Base-by-base conservation (phyloP, 2,329 filamentous ascomycete species). In the Ascosphaera apis region DNA sequence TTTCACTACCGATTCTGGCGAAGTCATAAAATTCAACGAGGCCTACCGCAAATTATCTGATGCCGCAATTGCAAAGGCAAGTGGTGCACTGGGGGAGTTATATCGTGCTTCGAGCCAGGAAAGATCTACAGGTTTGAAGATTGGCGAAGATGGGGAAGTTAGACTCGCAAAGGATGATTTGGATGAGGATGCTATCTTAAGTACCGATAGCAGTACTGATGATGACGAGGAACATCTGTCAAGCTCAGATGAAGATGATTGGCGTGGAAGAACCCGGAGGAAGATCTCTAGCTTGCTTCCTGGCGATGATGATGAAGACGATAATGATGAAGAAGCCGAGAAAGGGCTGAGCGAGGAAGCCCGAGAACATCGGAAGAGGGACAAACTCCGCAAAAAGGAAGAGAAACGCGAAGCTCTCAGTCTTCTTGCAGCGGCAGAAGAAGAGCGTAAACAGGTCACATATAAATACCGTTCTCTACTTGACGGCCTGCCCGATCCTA, bases 21-120 rank as follows among this genome's bases (percentile, higher is more conserved):
- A 67, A 33, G 51, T 67, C 1, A 57, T 82, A 36, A 75, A 83
- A 48, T 67, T 78, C 53, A 69, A 66, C 39, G 75, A 62, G 42
- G 74, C 76, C 3, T 80, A 83, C 48, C 65, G 73, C 35, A 67
- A 70, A 39, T 57, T 83, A 13, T 81, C 77, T 1, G 75, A 84
- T 48, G 75, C 75, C 8, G 72, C 74, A 35, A 55, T 84, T 31
- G 62, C 69, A 3, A 65, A 64, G 19, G 72, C 73, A 3, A 65
- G 69, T 13, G 73, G 76, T 18, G 67, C 61, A 35, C 55, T 86
- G 21, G 65, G 74, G 4, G 60, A 63, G 35, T 57, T 80, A 15
- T 21, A 21, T 21, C 19, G 19, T 21, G 19, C 19, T 21, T 65
- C 72, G n/a, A 49, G 43, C 42, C 65, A 68, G 35, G 75, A 73